Base-by-base conservation (phyloP, 1,284 basidiomycete genomes). In the Pascua guehoae region DNA sequence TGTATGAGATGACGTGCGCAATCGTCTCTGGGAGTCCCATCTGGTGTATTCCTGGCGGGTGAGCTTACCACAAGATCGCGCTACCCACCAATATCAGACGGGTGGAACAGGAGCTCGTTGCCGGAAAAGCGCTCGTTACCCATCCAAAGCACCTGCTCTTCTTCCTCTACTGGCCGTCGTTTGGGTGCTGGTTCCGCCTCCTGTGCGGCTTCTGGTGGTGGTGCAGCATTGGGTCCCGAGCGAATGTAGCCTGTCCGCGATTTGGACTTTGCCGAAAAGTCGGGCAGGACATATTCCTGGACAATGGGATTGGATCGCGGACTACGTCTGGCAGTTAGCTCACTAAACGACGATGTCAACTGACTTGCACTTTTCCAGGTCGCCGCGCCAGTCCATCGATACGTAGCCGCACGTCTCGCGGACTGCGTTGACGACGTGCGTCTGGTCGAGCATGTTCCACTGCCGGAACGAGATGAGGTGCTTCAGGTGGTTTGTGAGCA, bases 371-470 rank as follows among this genome's bases (percentile, higher is more conserved):
- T 78, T 75, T 73, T 93, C 87, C 58, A 93, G 76, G 76, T 95
- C 91, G 47, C 76, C 70, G 55, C 80, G 81, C 78, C 88, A 92
- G 69, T 87, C 80, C 42, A 79, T 80, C n/a, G 88, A 86, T 52
- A 96, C 88, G 74, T 88, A 97, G 74, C 89, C 91, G 71, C 89
- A 93, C 12, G 82, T 77, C 71, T 86, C 90, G 73, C 95, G 93
- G 66, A 93, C 87, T 62, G 89, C 84, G 77, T 93, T 92, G 78
- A 96, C 88, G 67, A 97, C 87, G 75, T 88, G 85, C 1, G 90
- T 92, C 77, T 63, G 89, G 71, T 97, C 92, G 85, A 93, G 92
- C 89, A 97, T 91, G 75, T 97, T 92, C 88, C 91, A 95, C 70
- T 98, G 94, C 38, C 91, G 86, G 75, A 91, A 97, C 12, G 91